These are phyloP conservation scores for Chenopodium album DNA, from an alignment of 148 eudicot genomes.

Conservation along the genomic window DNA sequence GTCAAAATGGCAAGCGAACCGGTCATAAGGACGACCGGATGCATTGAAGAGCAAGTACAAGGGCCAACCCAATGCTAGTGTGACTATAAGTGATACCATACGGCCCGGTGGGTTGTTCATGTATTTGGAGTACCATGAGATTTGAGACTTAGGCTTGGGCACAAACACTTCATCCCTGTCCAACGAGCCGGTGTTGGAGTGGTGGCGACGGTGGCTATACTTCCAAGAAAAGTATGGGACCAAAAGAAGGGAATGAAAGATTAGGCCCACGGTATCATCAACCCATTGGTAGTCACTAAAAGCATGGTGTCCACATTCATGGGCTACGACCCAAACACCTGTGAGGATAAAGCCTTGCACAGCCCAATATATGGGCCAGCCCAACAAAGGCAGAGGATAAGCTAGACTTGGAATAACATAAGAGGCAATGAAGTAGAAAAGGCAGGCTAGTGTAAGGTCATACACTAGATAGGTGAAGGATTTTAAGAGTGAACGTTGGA, in stretches of 20 bases:
- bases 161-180: conserved; percentile 62
- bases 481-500: conserved; percentile 43
- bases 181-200: conserved; percentile 59
- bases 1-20: conserved; percentile 51
- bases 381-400: conserved; percentile 30
- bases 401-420: conserved; percentile 35
- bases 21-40: conserved; percentile 50
- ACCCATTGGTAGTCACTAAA: conserved; percentile 60
- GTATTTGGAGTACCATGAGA: conserved; percentile 46
- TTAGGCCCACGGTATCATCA: conserved; percentile 55
- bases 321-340: conserved; percentile 67
- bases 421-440: conserved; percentile 40
- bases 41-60: conserved; percentile 53
- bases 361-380: conserved; percentile 49
- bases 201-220: conserved; percentile 69
- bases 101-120: conserved; percentile 47
- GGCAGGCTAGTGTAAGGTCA: conserved; percentile 32
- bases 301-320: conserved; percentile 68
- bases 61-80: conserved; percentile 58
- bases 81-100: conserved; percentile 32
- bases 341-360: conserved; percentile 51
- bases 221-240: conserved; percentile 75
- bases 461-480: conserved; percentile 43
- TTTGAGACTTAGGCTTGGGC: conserved; percentile 44
- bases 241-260: conserved; percentile 53